Conservation (phyloP, 179 eudicot genomes). For the Silene noctiflora region DNA sequence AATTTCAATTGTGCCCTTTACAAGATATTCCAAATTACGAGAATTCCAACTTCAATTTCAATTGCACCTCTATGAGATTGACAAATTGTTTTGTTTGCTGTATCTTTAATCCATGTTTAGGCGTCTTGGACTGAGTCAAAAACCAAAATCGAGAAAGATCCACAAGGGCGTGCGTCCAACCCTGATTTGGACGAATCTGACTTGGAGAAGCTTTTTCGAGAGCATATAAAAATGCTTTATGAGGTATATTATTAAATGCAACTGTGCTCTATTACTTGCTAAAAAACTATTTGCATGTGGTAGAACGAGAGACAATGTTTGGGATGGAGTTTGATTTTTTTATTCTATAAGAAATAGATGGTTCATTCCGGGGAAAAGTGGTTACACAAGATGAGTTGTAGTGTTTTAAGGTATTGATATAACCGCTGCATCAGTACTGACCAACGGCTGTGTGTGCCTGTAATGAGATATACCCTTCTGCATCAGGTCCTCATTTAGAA, state of each 20-base stretch:
- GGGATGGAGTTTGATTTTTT: neutral
- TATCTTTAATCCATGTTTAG: slow-evolving; percentile 31
- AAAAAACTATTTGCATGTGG: neutral
- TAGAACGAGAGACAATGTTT: neutral
- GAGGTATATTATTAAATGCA: slow-evolving; percentile 55
- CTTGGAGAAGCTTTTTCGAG: slow-evolving; percentile 87
- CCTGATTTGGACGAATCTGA: slow-evolving; percentile 82
- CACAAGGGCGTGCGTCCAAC: slow-evolving; percentile 85
- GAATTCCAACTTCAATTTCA: neutral
- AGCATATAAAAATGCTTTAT: slow-evolving; percentile 73
- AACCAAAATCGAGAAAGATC: slow-evolving; percentile 87
- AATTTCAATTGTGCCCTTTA: neutral
- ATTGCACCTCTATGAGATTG: neutral
- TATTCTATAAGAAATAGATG: too few relatives aligned
- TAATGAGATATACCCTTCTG: slow-evolving; percentile 1
- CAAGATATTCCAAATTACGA: neutral
- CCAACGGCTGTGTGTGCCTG: neutral
- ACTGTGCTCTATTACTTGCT: neutral
- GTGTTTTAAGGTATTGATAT: neutral
- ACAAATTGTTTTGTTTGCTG: slow-evolving; percentile 1
- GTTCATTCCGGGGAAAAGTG: too few relatives aligned
- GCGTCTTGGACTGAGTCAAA: slow-evolving; percentile 96
- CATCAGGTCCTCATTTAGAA: neutral
- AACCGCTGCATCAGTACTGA: neutral
- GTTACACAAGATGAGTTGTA: neutral